Base-by-base conservation (phyloP, 1,139 yeast species). In the Blastobotrys malaysiensis region DNA sequence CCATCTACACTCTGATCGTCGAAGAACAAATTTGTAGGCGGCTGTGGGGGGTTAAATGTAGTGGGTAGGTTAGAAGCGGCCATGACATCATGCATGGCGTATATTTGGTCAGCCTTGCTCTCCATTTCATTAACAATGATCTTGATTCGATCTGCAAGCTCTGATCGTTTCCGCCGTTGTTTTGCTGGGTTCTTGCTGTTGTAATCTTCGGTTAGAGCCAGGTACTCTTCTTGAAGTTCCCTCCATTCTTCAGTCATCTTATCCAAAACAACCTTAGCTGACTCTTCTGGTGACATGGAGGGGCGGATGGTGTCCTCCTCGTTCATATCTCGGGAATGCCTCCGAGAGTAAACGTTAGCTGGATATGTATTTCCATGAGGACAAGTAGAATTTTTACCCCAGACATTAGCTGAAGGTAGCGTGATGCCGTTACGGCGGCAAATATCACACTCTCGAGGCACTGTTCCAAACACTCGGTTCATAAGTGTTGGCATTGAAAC, bases 81-180 rank as follows among this genome's bases (percentile, higher is more conserved):
- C 47, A 65, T 52, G 16, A 66, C 63, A 61, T 64, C 66, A 59
- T 65, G 63, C 59, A 69, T 54, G 24, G 70, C 67, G 51, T 69
- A 69, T 9, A 69, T 68, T 53, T 67, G 68, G 51, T 69, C 70
- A 6, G 71, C 67, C 50, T 67, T 67, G 46, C 55, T 63, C 56
- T 68, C 71, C 53, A 69, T 61, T 43, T 61, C 63, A 39, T 63
- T 64, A 20, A 67, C 61, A 5, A 65, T 48, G 1, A 48, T 53
- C 47, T 61, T 60, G 51, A 68, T 50, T 14, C 57, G 54, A 13
- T 45, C 56, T 9, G 67, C 70, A 43, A 68, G 48, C 14, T 59
- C 59, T 50, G 60, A 62, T 19, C 72, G 61, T 50, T 57, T 57
- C 6, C 59, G 58, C 50, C 61, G 61, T 27, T 64, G 65, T 27